These are phyloP conservation scores for Pestalotiopsis sp. DNA, from an alignment of 2,329 filamentous ascomycete genomes.

Conservation along the genomic window DNA sequence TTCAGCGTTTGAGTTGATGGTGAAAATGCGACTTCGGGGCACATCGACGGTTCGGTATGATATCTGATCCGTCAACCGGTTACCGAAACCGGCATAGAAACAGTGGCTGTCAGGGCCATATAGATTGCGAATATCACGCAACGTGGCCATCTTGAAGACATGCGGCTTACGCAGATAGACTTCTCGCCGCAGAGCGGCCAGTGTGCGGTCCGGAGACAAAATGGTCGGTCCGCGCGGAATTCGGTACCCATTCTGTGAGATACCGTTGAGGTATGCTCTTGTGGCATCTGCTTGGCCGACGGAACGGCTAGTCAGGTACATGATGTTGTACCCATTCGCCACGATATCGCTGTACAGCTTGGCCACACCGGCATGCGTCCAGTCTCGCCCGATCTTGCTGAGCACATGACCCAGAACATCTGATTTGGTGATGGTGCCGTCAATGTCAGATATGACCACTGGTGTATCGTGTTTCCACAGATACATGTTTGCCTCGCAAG, in stretches of 20 bases:
- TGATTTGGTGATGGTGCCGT: slow-evolving; percentile 98
- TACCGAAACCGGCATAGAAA: slow-evolving; percentile 97
- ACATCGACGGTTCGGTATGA: slow-evolving; percentile 97
- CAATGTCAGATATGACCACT: slow-evolving; percentile 97
- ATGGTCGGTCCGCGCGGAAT: slow-evolving; percentile 92
- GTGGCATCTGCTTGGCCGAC: slow-evolving; percentile 94
- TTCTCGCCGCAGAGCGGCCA: slow-evolving; percentile 88
- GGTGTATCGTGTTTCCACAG: slow-evolving; percentile 90
- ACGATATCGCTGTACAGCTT: slow-evolving; percentile 97
- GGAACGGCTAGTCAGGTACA: slow-evolving; percentile 93
- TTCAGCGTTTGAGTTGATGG: slow-evolving; percentile 97
- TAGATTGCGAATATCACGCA: slow-evolving; percentile 89
- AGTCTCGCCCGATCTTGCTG: slow-evolving; percentile 96
- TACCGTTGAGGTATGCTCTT: slow-evolving; percentile 84
- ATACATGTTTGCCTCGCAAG: slow-evolving; percentile 90
- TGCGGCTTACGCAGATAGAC: slow-evolving; percentile 95
- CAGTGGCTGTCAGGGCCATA: slow-evolving; percentile 79
- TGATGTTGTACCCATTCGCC: slow-evolving; percentile 96
- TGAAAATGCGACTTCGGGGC: slow-evolving; percentile 91
- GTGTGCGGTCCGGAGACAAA: slow-evolving; percentile 90
- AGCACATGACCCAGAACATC: slow-evolving; percentile 92
- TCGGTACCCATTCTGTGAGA: slow-evolving; percentile 83
- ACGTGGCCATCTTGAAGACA: slow-evolving; percentile 98
- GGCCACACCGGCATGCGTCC: slow-evolving; percentile 95
- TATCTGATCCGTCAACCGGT: slow-evolving; percentile 92